Percentiles rank a stretch among this genome's conserved stretches.
phyloP scores from a whole-genome alignment of 1,284 basidiomycete species.

The Trichosporon asahii region DNA sequence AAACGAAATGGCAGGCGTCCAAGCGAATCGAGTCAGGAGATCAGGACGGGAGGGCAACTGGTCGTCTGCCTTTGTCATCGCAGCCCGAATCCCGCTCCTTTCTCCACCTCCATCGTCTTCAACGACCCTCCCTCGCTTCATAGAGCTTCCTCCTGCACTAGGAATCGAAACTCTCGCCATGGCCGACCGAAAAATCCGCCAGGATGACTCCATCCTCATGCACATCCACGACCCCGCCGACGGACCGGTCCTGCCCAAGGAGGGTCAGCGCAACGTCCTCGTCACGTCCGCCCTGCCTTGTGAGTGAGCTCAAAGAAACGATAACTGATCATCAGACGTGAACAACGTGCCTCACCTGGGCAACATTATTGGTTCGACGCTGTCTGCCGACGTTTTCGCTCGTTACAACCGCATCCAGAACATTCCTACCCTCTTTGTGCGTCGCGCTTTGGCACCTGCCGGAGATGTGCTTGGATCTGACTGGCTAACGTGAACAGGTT shows the following conservation, averaged over 20 bases:
- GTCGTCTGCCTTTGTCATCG: constrained; percentile 10
- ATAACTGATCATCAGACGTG: constrained; percentile 59
- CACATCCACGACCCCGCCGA: constrained; percentile 41
- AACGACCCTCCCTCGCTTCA: neutral
- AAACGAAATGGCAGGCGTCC: constrained; percentile 1
- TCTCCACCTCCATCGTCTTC: neutral
- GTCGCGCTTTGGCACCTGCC: constrained; percentile 17
- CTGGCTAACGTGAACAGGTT: constrained; percentile 59
- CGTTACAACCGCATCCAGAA: constrained; percentile 63
- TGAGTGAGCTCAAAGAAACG: constrained; percentile 26
- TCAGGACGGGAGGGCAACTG: neutral
- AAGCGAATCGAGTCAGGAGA: neutral
- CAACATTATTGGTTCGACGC: constrained; percentile 83
- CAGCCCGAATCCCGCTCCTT: neutral
- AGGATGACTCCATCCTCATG: constrained; percentile 54
- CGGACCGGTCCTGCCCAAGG: constrained; percentile 62
- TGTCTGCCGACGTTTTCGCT: constrained; percentile 96
- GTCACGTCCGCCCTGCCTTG: constrained; percentile 94
- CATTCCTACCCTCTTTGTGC: constrained; percentile 53
- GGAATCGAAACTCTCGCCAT: constrained; percentile 29
- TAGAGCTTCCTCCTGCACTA: neutral
- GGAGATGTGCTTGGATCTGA: constrained; percentile 53
- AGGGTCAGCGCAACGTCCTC: constrained; percentile 80
- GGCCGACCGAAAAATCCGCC: constrained; percentile 24
- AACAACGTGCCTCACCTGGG: constrained; percentile 99